Evolutionary conservation across 2,329 filamentous ascomycete species (phyloP), one percentile per base, ranked within the genome.

Genomic region (Aquanectria penicillioides): DNA sequence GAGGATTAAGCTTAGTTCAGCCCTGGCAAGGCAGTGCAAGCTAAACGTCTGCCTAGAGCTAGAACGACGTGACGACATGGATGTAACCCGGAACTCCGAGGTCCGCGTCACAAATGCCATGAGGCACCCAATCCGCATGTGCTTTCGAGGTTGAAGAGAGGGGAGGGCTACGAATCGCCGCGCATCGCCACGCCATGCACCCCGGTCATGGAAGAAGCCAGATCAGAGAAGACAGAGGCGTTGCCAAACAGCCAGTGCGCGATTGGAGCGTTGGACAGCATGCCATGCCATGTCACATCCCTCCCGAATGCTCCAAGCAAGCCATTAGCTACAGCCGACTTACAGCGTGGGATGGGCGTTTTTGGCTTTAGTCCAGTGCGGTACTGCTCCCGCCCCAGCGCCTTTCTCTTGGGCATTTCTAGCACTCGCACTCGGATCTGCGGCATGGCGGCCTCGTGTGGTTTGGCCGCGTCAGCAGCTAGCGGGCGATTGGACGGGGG

Each of bases 391-490:
- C n/a, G n/a, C n/a, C n/a, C n/a, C n/a, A n/a, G 34, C 17, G 17
- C 22, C 5, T 20, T 22, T 22, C 12, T 9, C 15, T 34, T 37
- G 15, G 34, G 40, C 25, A 44, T n/a, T n/a, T n/a, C n/a, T n/a
- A n/a, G n/a, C n/a, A n/a, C 23, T 50, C 38, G 37, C 44, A 41
- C 34, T 41, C 55, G 55, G 55, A 53, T 58, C 47, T 9, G 48
- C 55, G 55, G 50, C 25, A 23, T 26, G 49, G 49, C 48, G 34
- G 48, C 41, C 41, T 54, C 41, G 22, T 41, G 20, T 25, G 17
- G n/a, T 12, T 23, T 25, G 55, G 62, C 62, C 61, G 56, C 61
- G 63, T 67, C 58, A 66, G 57, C 64, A 29, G 38, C 50, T 26
- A 52, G 41, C 38, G 61, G 52, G 54, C 38, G 36, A 48, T 25